Conservation (phyloP, 352 stramenopile species). For the Elongisporangium prolatum region DNA sequence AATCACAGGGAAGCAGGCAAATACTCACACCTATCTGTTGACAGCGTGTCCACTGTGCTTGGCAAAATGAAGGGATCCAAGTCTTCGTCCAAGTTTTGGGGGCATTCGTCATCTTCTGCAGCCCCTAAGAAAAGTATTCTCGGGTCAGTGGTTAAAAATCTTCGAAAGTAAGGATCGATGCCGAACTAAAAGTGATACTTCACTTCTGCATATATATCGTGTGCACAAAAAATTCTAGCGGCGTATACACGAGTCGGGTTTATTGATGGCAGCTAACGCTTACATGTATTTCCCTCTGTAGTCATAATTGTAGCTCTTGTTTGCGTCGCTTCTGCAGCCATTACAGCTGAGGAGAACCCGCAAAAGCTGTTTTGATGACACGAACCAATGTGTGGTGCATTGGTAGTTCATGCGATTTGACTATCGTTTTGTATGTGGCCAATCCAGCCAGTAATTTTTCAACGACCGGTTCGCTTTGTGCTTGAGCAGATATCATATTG, state of each 20-base stretch:
- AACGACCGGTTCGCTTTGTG: constrained; percentile 17
- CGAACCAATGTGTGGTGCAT: not conserved
- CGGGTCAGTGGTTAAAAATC: constrained; percentile 39
- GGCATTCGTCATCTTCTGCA: constrained; percentile 20
- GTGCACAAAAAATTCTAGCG: not conserved
- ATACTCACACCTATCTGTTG: constrained; percentile 59
- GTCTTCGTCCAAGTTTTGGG: constrained; percentile 43
- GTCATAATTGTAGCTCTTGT: not conserved
- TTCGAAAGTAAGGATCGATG: constrained; percentile 40
- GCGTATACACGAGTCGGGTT: not conserved
- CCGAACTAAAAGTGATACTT: not conserved
- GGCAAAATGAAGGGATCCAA: constrained; percentile 77
- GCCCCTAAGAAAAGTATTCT: constrained; percentile 52
- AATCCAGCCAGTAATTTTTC: constrained; percentile 23
- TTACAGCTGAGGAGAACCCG: not conserved
- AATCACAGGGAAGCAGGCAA: constrained; percentile 43
- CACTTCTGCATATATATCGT: not conserved
- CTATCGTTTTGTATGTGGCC: not conserved
- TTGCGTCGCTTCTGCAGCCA: not conserved
- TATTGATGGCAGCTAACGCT: no score
- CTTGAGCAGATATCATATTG: not conserved
- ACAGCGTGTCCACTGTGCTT: constrained; percentile 56
- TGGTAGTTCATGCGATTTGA: not conserved
- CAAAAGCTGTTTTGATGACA: not conserved
- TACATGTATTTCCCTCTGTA: not conserved